Base-by-base conservation (phyloP, 805 yeast genomes). In the Aciculoconidium aculeatum region DNA sequence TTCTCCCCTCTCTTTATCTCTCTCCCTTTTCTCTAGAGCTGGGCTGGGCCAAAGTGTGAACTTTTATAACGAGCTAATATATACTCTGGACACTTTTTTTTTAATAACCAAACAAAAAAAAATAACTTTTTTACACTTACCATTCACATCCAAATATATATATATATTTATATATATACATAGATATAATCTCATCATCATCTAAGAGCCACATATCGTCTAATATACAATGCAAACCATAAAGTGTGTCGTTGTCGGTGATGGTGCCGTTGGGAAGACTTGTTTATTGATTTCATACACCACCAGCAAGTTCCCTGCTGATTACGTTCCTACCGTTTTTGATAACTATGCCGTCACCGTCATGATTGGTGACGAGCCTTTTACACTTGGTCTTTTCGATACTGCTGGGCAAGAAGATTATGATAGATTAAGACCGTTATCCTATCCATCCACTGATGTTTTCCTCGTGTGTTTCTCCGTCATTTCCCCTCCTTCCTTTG, bases 391-490 rank as follows among this genome's bases (percentile, higher is more conserved):
- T n/a, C 68, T 90, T 38, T 90, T 92, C 53, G 98, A 90, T 67
- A 90, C 98, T 19, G 98, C 98, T 16, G 98, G 98, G 30, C 98
- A 90, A 69, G 98, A 90, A 73, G 98, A 90, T 69, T 90, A 92
- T 60, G 98, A 90, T 66, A 77, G 98, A 55, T 69, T 90, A 53
- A 83, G 98, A 65, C 98, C 98, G 6, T 73, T 92, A 47, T 81
- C 94, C 34, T 90, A 90, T 60, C 97, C 98, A 11, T 92, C 94
- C 31, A 92, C 98, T 4, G 98, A 90, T 59, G 96, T 90, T 25
- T 90, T 90, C 54, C 69, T 90, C 45, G 95, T 90, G 35, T 92
- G 98, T 63, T 90, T 92, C 63, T 81, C 94, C 20, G 96, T 92
- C 36, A 88, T 94, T 44, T 87, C 95, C 9, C 98, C 97, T 18